Evolutionary conservation across 2,329 filamentous ascomycete species (phyloP).

Genomic region (Pseudopyrenochaeta lycopersici): DNA sequence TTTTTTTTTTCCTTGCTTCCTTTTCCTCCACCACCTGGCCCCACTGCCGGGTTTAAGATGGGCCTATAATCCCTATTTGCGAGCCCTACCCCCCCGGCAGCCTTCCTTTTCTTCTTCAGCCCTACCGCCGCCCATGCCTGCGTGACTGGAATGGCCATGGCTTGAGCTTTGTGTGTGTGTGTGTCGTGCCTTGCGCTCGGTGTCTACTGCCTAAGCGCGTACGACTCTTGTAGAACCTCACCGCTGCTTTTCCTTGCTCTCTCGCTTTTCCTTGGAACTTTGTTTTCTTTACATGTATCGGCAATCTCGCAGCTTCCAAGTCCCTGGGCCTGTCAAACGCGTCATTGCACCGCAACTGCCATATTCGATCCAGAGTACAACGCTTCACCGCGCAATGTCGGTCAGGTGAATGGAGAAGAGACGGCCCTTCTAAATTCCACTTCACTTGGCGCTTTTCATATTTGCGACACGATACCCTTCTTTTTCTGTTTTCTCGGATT

Average conservation of each 20-base stretch:
- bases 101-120: constrained; percentile 31
- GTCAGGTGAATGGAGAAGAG: constrained; percentile 32
- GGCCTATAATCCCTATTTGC: not conserved
- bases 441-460: constrained; percentile 12
- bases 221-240: constrained; percentile 51
- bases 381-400: constrained; percentile 39
- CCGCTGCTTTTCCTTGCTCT: constrained; percentile 32
- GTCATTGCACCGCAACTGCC: constrained; percentile 34
- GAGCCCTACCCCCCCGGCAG: constrained; percentile 13
- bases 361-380: constrained; percentile 28
- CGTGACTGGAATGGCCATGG: constrained; percentile 28
- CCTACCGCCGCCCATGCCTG: constrained; percentile 25
- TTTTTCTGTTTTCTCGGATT: constrained; percentile 13
- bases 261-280: constrained; percentile 18
- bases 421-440: constrained; percentile 12
- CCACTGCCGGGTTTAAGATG: not conserved
- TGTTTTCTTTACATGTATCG: constrained; percentile 14
- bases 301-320: constrained; percentile 24
- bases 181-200: constrained; percentile 18
- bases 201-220: constrained; percentile 34
- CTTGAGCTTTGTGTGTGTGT: constrained; percentile 32
- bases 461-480: constrained; percentile 12
- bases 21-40: constrained; percentile 1
- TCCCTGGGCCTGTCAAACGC: constrained; percentile 30
- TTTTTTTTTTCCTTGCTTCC: constrained; percentile 24